phyloP scores from a whole-genome alignment of 371 early-diverging fungal genomes.

The Vairimorpha apis region DNA sequence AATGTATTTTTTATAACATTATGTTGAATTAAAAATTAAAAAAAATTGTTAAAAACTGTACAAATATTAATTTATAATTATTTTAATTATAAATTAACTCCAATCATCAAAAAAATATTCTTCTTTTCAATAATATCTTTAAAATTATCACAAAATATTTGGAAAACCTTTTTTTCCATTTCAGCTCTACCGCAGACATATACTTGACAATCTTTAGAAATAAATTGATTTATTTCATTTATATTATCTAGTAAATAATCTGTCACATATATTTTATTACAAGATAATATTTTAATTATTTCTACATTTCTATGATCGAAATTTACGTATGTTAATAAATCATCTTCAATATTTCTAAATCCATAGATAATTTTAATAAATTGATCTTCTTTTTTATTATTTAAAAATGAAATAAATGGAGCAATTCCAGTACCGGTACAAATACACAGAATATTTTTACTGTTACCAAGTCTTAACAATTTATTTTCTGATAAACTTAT shows the following conservation, averaged over 20 bases:
- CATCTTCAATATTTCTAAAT: slow-evolving; percentile 57
- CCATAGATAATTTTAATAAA: slow-evolving; percentile 58
- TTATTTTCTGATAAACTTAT: slow-evolving; percentile 38
- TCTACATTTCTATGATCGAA: not conserved
- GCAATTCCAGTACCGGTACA: slow-evolving; percentile 63
- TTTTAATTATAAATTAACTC: too few species aligned
- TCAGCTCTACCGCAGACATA: slow-evolving; percentile 48
- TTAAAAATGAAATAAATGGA: slow-evolving; percentile 60
- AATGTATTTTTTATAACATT: too few species aligned
- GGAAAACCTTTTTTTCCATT: slow-evolving; percentile 46
- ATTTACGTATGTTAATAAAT: slow-evolving; percentile 32
- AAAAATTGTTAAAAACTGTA: too few species aligned
- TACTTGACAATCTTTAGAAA: slow-evolving; percentile 19
- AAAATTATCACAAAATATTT: slow-evolving; percentile 17
- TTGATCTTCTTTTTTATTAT: slow-evolving; percentile 31
- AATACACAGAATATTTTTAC: slow-evolving; percentile 37
- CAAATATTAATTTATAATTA: too few species aligned
- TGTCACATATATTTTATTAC: slow-evolving; percentile 30
- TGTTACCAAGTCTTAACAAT: slow-evolving; percentile 24
- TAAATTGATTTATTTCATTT: slow-evolving; percentile 12
- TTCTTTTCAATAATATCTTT: slow-evolving; percentile 29
- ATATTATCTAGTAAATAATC: slow-evolving; percentile 33
- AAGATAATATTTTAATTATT: slow-evolving; percentile 28
- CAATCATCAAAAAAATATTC: slow-evolving; percentile 49
- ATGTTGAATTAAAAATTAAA: too few species aligned